Evolutionary conservation across 495 filamentous ascomycete genomes (phyloP), one percentile per base, ranked within the genome.

Genomic region (Choiromyces venosus): DNA sequence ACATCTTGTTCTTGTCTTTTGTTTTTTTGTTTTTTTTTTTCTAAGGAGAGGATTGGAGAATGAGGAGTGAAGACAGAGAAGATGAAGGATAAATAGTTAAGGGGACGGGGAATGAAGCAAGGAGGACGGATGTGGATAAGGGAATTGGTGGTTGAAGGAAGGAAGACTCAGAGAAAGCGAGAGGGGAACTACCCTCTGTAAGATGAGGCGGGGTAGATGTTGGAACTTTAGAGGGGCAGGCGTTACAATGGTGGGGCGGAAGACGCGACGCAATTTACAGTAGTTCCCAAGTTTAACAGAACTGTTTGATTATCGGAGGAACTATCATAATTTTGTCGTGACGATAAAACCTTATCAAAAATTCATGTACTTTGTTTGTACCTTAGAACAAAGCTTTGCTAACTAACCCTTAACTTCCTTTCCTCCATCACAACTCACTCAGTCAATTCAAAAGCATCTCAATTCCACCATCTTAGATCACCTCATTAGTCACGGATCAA

Each of bases 1-100:
- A 79, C 79, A 81, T 81, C 21, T 52, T 68, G 46, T 37, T 39
- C 16, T 25, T 4, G 21, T 64, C 29, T 65, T 73, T 29, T 37
- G 37, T n/a, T 66, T 33, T 66, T 77, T 72, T 66, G 71, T 37
- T 42, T 42, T 18, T 10, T 42, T 18, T 36, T 1, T 12, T 1
- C 19, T 1, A n/a, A 16, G 16, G 16, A 14, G 40, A 66, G 68
- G 21, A 52, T 68, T 37, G 36, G 38, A 37, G n/a, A 25, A 16
- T 25, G 1, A 12, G 25, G 6, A 61, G 52, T 5, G 9, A 12
- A 61, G 52, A n/a, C n/a, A 14, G n/a, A 29, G 25, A 61, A 29
- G 52, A 12, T 16, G 52, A 33, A 61, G 52, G 10, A 33, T 61
- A 61, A 61, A 61, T 33, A 61, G 14, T 61, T 1, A 12, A 61